A percentile compares a stretch with the other conserved stretches of the same genome.
These are phyloP conservation scores for Kernera saxatilis DNA, from an alignment of 345 rosid genomes.

Conservation along the genomic window DNA sequence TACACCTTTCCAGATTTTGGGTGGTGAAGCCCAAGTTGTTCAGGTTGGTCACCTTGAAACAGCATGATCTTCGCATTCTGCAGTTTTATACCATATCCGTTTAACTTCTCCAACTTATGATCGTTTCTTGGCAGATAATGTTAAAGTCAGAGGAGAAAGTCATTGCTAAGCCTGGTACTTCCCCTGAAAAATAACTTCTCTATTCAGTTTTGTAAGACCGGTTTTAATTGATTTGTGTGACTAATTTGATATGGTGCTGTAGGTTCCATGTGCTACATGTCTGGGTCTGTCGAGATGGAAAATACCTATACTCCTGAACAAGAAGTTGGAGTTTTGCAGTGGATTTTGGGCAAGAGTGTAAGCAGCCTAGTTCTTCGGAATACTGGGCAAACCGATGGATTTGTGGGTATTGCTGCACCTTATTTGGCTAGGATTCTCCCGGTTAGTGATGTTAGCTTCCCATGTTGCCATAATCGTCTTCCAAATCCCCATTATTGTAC, in stretches of 20 bases:
- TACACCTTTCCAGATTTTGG: constrained; percentile 89
- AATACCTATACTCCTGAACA: constrained; percentile 80
- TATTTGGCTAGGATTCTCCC: constrained; percentile 95
- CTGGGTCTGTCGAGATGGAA: constrained; percentile 91
- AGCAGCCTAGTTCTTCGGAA: constrained; percentile 62
- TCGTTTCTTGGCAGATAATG: constrained; percentile 64
- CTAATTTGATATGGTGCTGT: not conserved
- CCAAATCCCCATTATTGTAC: not conserved
- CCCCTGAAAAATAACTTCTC: not conserved
- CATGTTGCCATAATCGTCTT: not conserved
- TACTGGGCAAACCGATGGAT: constrained; percentile 69
- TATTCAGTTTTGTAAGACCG: not conserved
- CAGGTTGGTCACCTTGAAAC: constrained; percentile 46
- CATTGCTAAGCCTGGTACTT: constrained; percentile 77
- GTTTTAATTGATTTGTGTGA: not conserved
- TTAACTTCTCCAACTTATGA: not conserved
- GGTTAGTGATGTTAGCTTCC: constrained; percentile 43
- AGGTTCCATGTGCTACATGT: constrained; percentile 99
- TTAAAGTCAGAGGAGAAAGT: constrained; percentile 81
- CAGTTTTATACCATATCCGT: not conserved
- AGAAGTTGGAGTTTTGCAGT: constrained; percentile 91
- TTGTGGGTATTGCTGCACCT: constrained; percentile 94
- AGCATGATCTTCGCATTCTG: not conserved
- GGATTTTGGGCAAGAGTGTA: constrained; percentile 90
- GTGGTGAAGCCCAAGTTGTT: constrained; percentile 96